Evolutionary conservation across 495 filamentous ascomycete species (phyloP).

Genomic region (Neurospora discreta): DNA sequence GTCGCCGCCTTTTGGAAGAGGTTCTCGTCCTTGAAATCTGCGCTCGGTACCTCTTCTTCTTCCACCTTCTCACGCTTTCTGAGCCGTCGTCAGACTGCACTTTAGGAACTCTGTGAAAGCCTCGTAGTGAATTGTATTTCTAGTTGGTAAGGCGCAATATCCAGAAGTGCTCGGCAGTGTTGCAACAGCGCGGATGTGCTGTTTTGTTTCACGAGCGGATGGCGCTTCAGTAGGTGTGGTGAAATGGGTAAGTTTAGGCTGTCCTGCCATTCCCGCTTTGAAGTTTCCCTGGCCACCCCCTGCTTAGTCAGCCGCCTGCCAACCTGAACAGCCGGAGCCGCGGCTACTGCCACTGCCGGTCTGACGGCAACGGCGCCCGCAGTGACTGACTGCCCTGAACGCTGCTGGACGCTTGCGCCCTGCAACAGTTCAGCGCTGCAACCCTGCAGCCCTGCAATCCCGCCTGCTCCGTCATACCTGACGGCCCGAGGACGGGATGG

Average conservation of each 20-base stretch:
- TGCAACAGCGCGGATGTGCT: conserved; percentile 12
- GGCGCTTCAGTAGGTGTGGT: conserved; percentile 10
- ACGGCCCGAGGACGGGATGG: neutral
- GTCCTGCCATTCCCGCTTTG: conserved; percentile 10
- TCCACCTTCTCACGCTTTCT: conserved; percentile 1
- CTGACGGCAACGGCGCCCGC: neutral
- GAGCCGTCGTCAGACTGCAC: neutral
- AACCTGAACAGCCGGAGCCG: conserved; percentile 1
- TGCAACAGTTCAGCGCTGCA: neutral
- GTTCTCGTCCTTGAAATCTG: neutral
- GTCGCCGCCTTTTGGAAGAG: neutral
- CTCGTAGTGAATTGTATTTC: conserved; percentile 16
- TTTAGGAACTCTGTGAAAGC: conserved; percentile 1
- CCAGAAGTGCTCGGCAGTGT: conserved; percentile 18
- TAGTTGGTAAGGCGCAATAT: conserved; percentile 13
- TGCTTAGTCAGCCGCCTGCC: conserved; percentile 19
- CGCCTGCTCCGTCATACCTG: neutral
- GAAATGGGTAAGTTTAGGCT: conserved; percentile 22
- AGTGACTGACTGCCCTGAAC: neutral
- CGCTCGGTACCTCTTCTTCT: neutral
- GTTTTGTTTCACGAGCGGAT: neutral
- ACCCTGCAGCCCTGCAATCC: neutral
- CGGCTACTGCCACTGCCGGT: neutral
- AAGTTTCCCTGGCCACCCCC: conserved; percentile 5
- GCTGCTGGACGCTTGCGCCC: neutral